Evolutionary conservation across 768 basidiomycete genomes (phyloP), one percentile per base, ranked within the genome.

Genomic region (Mrakia blollopis): DNA sequence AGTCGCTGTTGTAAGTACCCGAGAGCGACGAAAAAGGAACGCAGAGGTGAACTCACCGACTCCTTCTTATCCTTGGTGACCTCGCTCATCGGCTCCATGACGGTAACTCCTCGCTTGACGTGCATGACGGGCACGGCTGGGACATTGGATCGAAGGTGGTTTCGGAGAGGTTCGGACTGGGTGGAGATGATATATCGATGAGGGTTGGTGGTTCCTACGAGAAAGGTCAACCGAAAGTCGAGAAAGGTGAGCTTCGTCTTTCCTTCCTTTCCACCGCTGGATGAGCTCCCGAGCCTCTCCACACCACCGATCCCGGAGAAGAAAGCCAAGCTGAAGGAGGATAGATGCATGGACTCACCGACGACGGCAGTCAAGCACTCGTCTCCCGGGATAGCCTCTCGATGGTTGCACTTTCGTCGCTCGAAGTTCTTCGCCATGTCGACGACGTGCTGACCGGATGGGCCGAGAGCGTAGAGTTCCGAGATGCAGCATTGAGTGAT

Each of bases 401-500:
- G 87, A 83, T 99, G 97, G 82, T 98, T 98, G 83, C 97, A 99
- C 84, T 91, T 93, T 79, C 97, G 84, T 75, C 96, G 87, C 84
- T 98, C 96, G 80, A 97, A 98, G 0, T 86, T 88, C 84, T 98
- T 98, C 2, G 97, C 96, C 61, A 97, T 87, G 82, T 97, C 92
- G 0, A 93, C 90, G 0, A 90, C 88, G 0, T 88, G 84, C 81
- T 98, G 94, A 41, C 88, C 87, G 1, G 86, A 81, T 77, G 87
- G 89, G 18, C 93, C 94, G 75, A 91, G 88, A 3, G 93, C 87
- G 85, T 99, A 98, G 2, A 99, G 87, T 82, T 93, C 92, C 80
- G 94, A 90, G 60, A 99, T 94, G 82, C 91, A 96, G 83, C 97
- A 99, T 82, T 98, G 96, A 0, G 97, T 98, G 83, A 99, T 98